phyloP scores from a whole-genome alignment of 2,329 filamentous ascomycete species.

The Lachnum nothofagi region DNA sequence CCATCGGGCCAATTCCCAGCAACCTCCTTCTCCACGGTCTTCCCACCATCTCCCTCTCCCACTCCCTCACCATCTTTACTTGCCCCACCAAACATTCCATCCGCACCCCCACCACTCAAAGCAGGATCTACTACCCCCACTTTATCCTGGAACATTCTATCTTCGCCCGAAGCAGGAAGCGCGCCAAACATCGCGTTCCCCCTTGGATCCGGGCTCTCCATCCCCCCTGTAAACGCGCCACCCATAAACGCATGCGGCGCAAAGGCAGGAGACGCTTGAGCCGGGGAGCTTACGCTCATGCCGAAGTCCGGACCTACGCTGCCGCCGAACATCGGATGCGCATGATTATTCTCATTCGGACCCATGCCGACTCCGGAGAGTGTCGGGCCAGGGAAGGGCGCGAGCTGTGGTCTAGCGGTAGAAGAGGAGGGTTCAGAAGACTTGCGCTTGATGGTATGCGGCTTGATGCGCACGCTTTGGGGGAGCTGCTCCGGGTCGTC shows the following conservation, averaged over 20 bases:
- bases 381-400: conserved; percentile 31
- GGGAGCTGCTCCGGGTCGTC: conserved; percentile 88
- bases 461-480: conserved; percentile 47
- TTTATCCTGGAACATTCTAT: no score
- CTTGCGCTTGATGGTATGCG: conserved; percentile 32
- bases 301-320: conserved; percentile 26
- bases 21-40: conserved; percentile 12
- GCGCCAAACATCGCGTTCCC: conserved; percentile 25
- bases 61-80: conserved; percentile 29
- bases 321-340: conserved; percentile 22
- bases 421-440: conserved; percentile 29
- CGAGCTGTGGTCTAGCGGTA: conserved; percentile 24
- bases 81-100: conserved; percentile 32
- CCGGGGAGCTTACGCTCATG: conserved; percentile 21
- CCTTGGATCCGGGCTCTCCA: conserved; percentile 16
- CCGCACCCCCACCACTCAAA: conserved; percentile 17
- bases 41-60: conserved; percentile 20
- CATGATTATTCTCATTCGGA: conserved; percentile 28
- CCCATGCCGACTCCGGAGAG: conserved; percentile 27
- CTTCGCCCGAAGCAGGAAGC: conserved; percentile 26
- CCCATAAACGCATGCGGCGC: conserved; percentile 31
- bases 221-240: conserved; percentile 19
- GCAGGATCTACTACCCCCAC: conserved; percentile 29
- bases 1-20: conserved; percentile 20
- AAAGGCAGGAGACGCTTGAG: conserved; percentile 27